Percentiles rank a stretch among this genome's conserved stretches.
These are phyloP conservation scores for Babesia sp. DNA, from an alignment of 169 alveolate genomes.

Conservation along the genomic window DNA sequence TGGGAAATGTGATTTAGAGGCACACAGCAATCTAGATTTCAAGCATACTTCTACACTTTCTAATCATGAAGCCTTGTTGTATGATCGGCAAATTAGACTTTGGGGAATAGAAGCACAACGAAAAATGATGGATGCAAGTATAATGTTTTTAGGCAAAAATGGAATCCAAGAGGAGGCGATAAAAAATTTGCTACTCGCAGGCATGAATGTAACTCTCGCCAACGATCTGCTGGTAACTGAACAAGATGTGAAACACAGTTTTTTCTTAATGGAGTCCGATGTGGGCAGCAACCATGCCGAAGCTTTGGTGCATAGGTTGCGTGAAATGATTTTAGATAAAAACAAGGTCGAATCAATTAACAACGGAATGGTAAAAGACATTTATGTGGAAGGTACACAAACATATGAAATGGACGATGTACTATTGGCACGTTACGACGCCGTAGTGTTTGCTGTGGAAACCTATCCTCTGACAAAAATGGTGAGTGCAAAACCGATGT, in stretches of 20 bases:
- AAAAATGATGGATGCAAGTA: conserved; percentile 53
- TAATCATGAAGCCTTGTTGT: conserved; percentile 53
- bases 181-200: conserved; percentile 66
- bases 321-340: conserved; percentile 14
- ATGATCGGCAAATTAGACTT: conserved; percentile 76
- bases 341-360: not conserved
- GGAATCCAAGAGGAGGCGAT: conserved; percentile 72
- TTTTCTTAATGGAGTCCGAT: conserved; percentile 38
- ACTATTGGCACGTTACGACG: conserved; percentile 35
- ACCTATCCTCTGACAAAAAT: conserved; percentile 67
- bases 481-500: conserved; percentile 57
- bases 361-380: not conserved
- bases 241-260: conserved; percentile 36
- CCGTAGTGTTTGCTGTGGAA: conserved; percentile 62
- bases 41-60: conserved; percentile 2
- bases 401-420: conserved; percentile 14
- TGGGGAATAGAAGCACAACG: conserved; percentile 81
- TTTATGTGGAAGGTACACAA: not conserved
- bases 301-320: conserved; percentile 36
- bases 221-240: conserved; percentile 30
- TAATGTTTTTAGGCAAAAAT: conserved; percentile 69
- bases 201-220: conserved; percentile 47
- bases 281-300: conserved; percentile 44
- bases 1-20: no score
- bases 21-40: no score